Percentiles rank a stretch among this genome's conserved stretches.
phyloP scores from a whole-genome alignment of 805 yeast genomes.

The Teunomyces atbi region DNA sequence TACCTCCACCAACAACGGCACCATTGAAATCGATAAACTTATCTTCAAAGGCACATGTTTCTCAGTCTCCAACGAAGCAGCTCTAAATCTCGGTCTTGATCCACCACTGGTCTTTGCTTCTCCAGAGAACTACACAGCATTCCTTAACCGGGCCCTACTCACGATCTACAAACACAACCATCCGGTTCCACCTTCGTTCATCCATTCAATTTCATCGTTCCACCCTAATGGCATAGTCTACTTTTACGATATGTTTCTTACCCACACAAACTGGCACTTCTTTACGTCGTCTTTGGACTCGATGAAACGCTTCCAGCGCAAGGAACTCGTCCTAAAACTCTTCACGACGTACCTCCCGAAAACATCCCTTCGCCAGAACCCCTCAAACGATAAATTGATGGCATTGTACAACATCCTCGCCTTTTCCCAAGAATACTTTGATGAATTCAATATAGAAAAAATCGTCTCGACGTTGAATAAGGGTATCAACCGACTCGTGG shows the following conservation, averaged over 20 bases:
- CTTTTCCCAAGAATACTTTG: slow-evolving; percentile 16
- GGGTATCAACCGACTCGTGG: slow-evolving; percentile 15
- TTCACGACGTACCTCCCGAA: slow-evolving; percentile 12
- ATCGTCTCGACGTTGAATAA: slow-evolving; percentile 12
- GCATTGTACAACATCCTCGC: slow-evolving; percentile 18
- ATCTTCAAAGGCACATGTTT: slow-evolving; percentile 34
- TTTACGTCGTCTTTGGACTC: slow-evolving; percentile 13
- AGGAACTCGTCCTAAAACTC: slow-evolving; percentile 17
- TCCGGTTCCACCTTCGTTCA: slow-evolving; percentile 8
- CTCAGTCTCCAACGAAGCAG: slow-evolving; percentile 24
- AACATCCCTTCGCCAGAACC: background rate
- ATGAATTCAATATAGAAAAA: slow-evolving; percentile 19
- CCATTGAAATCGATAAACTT: slow-evolving; percentile 36
- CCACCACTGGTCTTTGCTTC: slow-evolving; percentile 9
- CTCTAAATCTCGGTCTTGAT: slow-evolving; percentile 6
- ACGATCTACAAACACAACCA: slow-evolving; percentile 6
- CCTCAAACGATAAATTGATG: slow-evolving; percentile 8
- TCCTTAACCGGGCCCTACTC: slow-evolving; percentile 19
- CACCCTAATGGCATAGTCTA: slow-evolving; percentile 12
- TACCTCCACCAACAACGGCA: slow-evolving; percentile 6
- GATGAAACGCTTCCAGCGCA: slow-evolving; percentile 28
- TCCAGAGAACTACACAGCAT: slow-evolving; percentile 20
- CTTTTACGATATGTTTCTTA: slow-evolving; percentile 25
- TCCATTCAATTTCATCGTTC: slow-evolving; percentile 23
- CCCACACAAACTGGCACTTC: slow-evolving; percentile 16